A percentile compares a stretch with the other conserved stretches of the same genome.
Conservation (phyloP, 1,284 basidiomycete species). For the Ganoderma lucidum region DNA sequence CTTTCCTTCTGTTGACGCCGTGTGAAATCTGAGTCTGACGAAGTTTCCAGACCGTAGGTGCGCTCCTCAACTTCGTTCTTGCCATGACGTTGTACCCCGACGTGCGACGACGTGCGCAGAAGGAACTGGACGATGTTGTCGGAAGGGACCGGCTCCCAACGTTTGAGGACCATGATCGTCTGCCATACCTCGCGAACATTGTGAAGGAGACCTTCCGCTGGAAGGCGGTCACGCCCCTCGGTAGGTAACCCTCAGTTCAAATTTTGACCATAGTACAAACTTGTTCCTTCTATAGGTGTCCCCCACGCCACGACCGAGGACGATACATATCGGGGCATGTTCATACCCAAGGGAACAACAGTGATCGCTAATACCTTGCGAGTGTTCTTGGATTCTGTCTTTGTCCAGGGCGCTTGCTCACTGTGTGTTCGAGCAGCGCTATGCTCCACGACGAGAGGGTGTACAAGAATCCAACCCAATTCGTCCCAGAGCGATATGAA, state of each 20-base stretch:
- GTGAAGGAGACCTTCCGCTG: slow-evolving; percentile 52
- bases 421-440: slow-evolving; percentile 21
- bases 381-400: not conserved
- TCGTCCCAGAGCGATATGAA: slow-evolving; percentile 33
- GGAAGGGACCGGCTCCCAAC: slow-evolving; percentile 49
- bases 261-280: not conserved
- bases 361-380: slow-evolving; percentile 29
- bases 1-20: not conserved
- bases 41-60: slow-evolving; percentile 48
- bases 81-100: slow-evolving; percentile 51
- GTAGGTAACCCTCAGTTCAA: slow-evolving; percentile 10
- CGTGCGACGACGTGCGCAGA: slow-evolving; percentile 48
- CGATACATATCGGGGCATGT: slow-evolving; percentile 21
- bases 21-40: not conserved
- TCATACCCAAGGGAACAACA: slow-evolving; percentile 27
- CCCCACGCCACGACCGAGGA: slow-evolving; percentile 22
- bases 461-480: slow-evolving; percentile 33
- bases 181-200: slow-evolving; percentile 51
- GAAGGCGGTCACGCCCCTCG: slow-evolving; percentile 40
- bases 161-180: slow-evolving; percentile 46
- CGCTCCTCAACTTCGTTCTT: slow-evolving; percentile 48
- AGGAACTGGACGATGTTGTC: slow-evolving; percentile 50
- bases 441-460: slow-evolving; percentile 35
- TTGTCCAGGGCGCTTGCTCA: not conserved
- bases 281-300: slow-evolving; percentile 19